Conservation (phyloP, 2,329 filamentous ascomycete genomes). For the Pleurostoma richardsiae region DNA sequence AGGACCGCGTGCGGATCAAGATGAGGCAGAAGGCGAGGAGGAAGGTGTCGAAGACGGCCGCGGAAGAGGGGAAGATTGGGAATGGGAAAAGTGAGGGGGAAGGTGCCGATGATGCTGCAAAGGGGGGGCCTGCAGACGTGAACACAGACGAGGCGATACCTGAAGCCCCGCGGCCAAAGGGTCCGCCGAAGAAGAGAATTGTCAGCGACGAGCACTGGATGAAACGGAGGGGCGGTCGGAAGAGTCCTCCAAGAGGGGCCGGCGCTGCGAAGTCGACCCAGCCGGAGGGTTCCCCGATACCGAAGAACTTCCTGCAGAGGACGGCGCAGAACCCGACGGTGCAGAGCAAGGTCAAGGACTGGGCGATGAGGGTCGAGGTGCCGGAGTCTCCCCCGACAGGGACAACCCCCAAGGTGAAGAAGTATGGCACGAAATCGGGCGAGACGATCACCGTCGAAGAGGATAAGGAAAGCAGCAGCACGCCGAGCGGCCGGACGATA, state of each 20-base stretch:
- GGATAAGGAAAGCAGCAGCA: conserved; percentile 8
- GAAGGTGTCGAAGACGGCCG: conserved; percentile 22
- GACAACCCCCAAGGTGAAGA: conserved; percentile 22
- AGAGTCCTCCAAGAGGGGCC: conserved; percentile 32
- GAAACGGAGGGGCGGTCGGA: conserved; percentile 45
- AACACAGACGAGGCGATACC: conserved; percentile 13
- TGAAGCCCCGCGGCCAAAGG: conserved; percentile 37
- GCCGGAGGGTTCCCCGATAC: conserved; percentile 34
- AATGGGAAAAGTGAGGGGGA: conserved; percentile 15
- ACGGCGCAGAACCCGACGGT: conserved; percentile 50
- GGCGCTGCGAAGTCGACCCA: conserved; percentile 16
- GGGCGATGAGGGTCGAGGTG: conserved; percentile 51
- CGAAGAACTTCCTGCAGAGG: conserved; percentile 52
- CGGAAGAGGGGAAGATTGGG: conserved; percentile 17
- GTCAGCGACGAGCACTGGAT: conserved; percentile 92
- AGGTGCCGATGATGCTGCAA: conserved; percentile 12
- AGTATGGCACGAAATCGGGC: conserved; percentile 18
- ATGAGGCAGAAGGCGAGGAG: conserved; percentile 39
- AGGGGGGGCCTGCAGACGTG: conserved; percentile 7
- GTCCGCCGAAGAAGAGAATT: conserved; percentile 82
- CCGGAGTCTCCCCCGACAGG: conserved; percentile 32
- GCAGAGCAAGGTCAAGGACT: conserved; percentile 56
- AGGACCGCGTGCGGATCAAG: conserved; percentile 55
- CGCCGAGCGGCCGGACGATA: background rate
- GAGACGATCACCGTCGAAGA: conserved; percentile 29